Evolutionary conservation across 768 basidiomycete species (phyloP).

Genomic region (Lactifluus piperatus): DNA sequence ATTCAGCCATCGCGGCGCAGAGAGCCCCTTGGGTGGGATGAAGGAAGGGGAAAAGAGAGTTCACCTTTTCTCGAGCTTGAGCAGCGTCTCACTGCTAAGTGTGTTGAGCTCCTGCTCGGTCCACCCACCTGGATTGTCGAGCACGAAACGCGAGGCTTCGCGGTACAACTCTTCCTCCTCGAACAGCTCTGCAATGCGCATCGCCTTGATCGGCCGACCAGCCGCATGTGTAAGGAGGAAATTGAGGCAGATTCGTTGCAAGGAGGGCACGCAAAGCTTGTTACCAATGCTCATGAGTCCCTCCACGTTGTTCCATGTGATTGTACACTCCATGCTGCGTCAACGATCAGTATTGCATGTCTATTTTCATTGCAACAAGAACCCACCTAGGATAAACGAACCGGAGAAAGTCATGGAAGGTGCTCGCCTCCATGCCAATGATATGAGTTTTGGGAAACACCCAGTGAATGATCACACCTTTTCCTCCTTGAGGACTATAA

Average conservation of each 20-base stretch:
- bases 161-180: constrained; percentile 86
- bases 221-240: constrained; percentile 92
- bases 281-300: constrained; percentile 85
- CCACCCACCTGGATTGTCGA: constrained; percentile 89
- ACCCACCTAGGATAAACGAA: constrained; percentile 89
- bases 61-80: constrained; percentile 84
- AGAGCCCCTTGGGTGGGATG: constrained; percentile 1
- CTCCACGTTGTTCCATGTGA: constrained; percentile 93
- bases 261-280: constrained; percentile 75
- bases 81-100: constrained; percentile 68
- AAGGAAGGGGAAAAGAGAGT: constrained; percentile 1
- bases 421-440: constrained; percentile 44
- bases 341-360: neutral
- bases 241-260: constrained; percentile 74
- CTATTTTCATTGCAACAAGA: neutral
- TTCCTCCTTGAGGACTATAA: constrained; percentile 87
- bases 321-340: constrained; percentile 75
- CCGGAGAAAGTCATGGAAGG: constrained; percentile 90
- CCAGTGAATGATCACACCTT: constrained; percentile 37
- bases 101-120: constrained; percentile 72
- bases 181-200: constrained; percentile 86
- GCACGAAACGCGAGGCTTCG: constrained; percentile 84
- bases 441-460: neutral
- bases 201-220: constrained; percentile 85
- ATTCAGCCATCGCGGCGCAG: neutral